phyloP scores from a whole-genome alignment of 371 early-diverging fungal genomes.

The Mucor piriformis region DNA sequence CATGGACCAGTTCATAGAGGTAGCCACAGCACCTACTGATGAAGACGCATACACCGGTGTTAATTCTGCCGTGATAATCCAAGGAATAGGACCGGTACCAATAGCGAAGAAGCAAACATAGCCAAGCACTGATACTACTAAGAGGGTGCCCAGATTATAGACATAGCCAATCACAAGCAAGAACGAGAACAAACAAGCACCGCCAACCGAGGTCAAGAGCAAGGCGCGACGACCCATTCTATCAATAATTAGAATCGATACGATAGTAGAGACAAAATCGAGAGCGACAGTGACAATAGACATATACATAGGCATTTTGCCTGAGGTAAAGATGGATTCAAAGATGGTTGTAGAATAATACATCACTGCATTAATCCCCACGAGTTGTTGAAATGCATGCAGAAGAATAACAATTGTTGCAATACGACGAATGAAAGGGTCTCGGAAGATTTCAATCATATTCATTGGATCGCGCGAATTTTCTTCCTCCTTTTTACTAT shows the following conservation, averaged over 20 bases:
- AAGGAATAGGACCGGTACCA: slow-evolving; percentile 83
- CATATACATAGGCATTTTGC: slow-evolving; percentile 55
- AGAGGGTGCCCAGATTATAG: slow-evolving; percentile 43
- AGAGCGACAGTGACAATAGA: slow-evolving; percentile 60
- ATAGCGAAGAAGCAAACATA: slow-evolving; percentile 81
- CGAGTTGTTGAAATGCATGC: slow-evolving; percentile 72
- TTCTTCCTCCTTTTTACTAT: too few relatives aligned
- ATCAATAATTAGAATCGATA: slow-evolving; percentile 49
- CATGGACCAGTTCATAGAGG: slow-evolving; percentile 64
- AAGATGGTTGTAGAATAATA: slow-evolving; percentile 75
- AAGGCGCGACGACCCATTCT: slow-evolving; percentile 42
- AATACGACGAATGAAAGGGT: slow-evolving; percentile 54
- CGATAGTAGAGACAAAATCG: slow-evolving; percentile 57
- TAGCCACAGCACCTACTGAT: slow-evolving; percentile 49
- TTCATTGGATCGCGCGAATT: slow-evolving; percentile 15
- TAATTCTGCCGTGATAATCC: slow-evolving; percentile 73
- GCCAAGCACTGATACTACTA: slow-evolving; percentile 66
- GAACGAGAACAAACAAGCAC: slow-evolving; percentile 55
- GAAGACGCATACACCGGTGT: slow-evolving; percentile 65
- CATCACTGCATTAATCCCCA: slow-evolving; percentile 84
- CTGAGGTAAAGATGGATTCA: slow-evolving; percentile 40
- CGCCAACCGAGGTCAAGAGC: slow-evolving; percentile 63
- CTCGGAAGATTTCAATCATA: slow-evolving; percentile 39
- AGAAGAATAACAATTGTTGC: slow-evolving; percentile 47
- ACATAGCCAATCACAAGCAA: slow-evolving; percentile 61